A percentile compares a stretch with the other conserved stretches of the same genome.
Evolutionary conservation across 2,329 filamentous ascomycete species (phyloP).

Genomic region (Epichloe brachyelytri): DNA sequence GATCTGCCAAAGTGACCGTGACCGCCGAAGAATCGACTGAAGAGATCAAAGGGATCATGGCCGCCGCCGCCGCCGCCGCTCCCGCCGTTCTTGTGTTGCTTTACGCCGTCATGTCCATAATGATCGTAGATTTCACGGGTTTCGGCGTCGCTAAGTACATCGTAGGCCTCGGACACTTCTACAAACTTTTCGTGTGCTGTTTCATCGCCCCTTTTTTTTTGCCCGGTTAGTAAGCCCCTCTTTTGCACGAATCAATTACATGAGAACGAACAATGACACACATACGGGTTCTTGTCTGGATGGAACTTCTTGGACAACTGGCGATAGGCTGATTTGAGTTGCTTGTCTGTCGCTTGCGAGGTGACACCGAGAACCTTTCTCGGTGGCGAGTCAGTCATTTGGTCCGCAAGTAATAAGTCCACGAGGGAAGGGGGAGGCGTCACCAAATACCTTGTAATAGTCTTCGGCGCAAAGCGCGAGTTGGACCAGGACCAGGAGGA

Average conservation of each 20-base stretch:
- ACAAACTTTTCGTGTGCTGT: constrained; percentile 84
- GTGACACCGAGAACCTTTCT: constrained; percentile 63
- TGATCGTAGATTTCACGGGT: constrained; percentile 85
- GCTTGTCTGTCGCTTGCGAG: constrained; percentile 66
- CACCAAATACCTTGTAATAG: constrained; percentile 56
- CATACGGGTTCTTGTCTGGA: constrained; percentile 94
- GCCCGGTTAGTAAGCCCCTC: background rate
- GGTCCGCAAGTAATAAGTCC: background rate
- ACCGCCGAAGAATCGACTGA: constrained; percentile 92
- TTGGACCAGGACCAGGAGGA: constrained; percentile 41
- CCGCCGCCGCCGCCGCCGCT: constrained; percentile 34
- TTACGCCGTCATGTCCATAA: constrained; percentile 81
- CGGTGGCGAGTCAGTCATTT: background rate
- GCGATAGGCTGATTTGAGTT: constrained; percentile 90
- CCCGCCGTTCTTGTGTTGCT: constrained; percentile 63
- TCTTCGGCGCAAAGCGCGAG: constrained; percentile 51
- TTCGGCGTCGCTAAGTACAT: constrained; percentile 68
- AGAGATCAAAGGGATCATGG: constrained; percentile 90
- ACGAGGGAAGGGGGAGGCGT: too few relatives aligned
- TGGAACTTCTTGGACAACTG: constrained; percentile 90
- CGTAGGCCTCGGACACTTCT: constrained; percentile 88
- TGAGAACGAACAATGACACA: constrained; percentile 7
- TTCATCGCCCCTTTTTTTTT: constrained; percentile 52
- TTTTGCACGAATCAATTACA: background rate
- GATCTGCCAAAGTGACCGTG: constrained; percentile 69